Evolutionary conservation across 1,139 yeast genomes (phyloP), one percentile per base, ranked within the genome.

Genomic region (Hemisphaericaspora xylanilytica): DNA sequence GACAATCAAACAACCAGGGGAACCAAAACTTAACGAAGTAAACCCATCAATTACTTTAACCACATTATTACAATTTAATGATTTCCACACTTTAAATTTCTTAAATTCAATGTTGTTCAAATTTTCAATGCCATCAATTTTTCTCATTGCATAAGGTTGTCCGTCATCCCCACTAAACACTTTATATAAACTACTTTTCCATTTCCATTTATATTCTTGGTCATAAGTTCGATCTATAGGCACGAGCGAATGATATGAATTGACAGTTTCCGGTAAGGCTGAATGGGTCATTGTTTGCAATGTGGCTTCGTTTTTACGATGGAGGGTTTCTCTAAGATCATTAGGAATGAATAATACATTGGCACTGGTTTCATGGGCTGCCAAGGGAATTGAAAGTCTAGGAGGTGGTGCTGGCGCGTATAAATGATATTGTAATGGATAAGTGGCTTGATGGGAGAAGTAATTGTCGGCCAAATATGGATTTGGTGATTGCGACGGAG

Each of bases 401-500:
- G 90, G 90, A 4, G 95, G 94, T 3, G 95, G 87, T 14, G 79
- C 77, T 1, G 97, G 97, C 0, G 97, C 95, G 60, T 90, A 90
- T 35, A 89, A 63, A 60, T 90, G 96, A 55, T 87, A 86, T 53
- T 89, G 92, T 36, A 88, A 66, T 2, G 96, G 92, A 50, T 70
- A 83, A 34, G 63, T 51, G 12, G 40, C 22, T 24, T 38, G 39
- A 10, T 21, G 35, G 5, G 17, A n/a, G 13, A 18, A 28, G 10
- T 18, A 35, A 20, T n/a, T 14, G 24, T 35, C 38, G 5, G 30
- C 24, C 17, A 22, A 14, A 25, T 38, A 35, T n/a, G 36, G 38
- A 15, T 35, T 39, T 2, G 39, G 34, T 12, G 35, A 29, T 30
- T 33, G 37, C 9, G 28, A 29, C 11, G 31, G 35, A 8, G 37